These are phyloP conservation scores for Chlamydomonas reinhardtii DNA, from an alignment of 163 green algal species.

Conservation along the genomic window DNA sequence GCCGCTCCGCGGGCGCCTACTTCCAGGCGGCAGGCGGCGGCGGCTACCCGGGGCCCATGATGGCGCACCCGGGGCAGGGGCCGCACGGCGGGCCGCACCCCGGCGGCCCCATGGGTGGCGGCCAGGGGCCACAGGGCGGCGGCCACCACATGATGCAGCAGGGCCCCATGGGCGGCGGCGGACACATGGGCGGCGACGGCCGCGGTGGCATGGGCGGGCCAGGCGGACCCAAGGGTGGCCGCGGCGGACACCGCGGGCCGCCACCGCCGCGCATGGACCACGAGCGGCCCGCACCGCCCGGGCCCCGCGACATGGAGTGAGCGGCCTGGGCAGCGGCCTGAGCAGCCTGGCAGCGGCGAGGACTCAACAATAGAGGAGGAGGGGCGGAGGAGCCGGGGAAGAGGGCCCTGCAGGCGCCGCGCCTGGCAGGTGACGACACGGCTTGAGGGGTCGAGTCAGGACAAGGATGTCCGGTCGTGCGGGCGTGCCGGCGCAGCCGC, in stretches of 20 bases:
- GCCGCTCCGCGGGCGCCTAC: slow-evolving; percentile 7
- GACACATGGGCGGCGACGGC: background rate
- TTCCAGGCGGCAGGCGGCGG: slow-evolving; percentile 13
- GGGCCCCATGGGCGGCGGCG: slow-evolving; percentile 1
- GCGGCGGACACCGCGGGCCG: background rate
- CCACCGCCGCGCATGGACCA: slow-evolving; percentile 40
- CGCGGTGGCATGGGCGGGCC: slow-evolving; percentile 2
- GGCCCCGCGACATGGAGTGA: slow-evolving; percentile 27
- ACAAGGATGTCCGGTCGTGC: too few relatives aligned
- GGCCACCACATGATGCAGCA: slow-evolving; percentile 35
- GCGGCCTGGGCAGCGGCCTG: background rate
- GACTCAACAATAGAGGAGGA: too few relatives aligned
- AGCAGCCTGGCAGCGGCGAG: too few relatives aligned
- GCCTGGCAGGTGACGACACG: too few relatives aligned
- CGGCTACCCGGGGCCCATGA: slow-evolving; percentile 22
- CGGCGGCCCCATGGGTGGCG: slow-evolving; percentile 11
- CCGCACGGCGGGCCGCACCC: slow-evolving; percentile 4
- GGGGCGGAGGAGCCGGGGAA: too few relatives aligned
- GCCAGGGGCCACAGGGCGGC: background rate
- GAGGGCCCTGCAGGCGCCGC: too few relatives aligned
- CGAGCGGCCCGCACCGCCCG: background rate
- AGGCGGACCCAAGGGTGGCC: slow-evolving; percentile 29
- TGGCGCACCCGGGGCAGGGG: background rate
- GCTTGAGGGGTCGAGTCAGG: too few relatives aligned
- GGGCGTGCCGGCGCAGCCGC: too few relatives aligned